Base-by-base conservation (phyloP, 164 flowering plant genomes). In the Litsea cubeba region DNA sequence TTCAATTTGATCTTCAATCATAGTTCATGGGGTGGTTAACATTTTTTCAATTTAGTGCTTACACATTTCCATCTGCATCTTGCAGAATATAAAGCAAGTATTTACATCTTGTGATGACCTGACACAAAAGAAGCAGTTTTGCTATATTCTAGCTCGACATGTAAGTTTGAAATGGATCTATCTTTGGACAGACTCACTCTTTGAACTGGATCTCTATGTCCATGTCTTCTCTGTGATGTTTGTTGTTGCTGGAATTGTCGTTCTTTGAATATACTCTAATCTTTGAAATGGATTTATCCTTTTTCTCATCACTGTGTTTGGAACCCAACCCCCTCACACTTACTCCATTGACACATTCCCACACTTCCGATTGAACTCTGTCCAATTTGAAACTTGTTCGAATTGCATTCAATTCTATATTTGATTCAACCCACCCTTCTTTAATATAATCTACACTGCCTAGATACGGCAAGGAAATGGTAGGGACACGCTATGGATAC, bases 121-220 rank as follows among this genome's bases (percentile, higher is more conserved):
- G 50, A 80, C 77, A 50, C 80, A 65, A 67, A 94, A 88, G 88
- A 88, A 88, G 84, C 99, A 96, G 74, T 90, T 96, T 54, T 88
- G 97, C 76, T 96, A 90, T 83, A 91, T 94, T 65, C 84, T 96
- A 81, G 95, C 91, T 71, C 92, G 93, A 15, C 99, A 96, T 82
- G 99, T 96, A 84, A 86, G 97, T 85, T 49, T 71, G 22, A 20
- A 54, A 40, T 40, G 46, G 46, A 40, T 40, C 8, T 40, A 40
- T 40, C 35, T 40, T 40, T 40, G 46, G 46, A 8, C 7, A 40
- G 10, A 8, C 46, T 40, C 46, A 30, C 35, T 30, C 35, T 30
- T 30, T 30, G 35, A 30, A 30, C 0, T 30, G 35, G 2, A 30
- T 30, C 0, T 8, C 8, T 40, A 11, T 40, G 46, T 40, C 46